Conservation (phyloP, 805 yeast genomes). For the Saccharomycodes ludwigii region DNA sequence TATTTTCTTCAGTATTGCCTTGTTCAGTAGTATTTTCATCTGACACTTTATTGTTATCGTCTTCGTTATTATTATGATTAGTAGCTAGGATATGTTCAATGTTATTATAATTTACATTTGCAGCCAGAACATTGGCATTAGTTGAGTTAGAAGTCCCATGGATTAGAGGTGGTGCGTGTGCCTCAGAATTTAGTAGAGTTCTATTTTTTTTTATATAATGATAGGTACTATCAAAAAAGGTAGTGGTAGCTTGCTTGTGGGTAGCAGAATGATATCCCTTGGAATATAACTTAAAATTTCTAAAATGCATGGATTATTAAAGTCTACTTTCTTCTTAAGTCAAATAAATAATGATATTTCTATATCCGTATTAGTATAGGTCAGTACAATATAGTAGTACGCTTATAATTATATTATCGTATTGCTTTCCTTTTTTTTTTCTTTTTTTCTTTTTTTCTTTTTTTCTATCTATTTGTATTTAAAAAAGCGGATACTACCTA, state of each 20-base stretch:
- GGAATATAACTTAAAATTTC: constrained; percentile 26
- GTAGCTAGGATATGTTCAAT: constrained; percentile 16
- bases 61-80: background rate
- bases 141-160: too few species aligned
- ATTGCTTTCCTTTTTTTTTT: too few species aligned
- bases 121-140: constrained; percentile 24
- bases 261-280: constrained; percentile 26
- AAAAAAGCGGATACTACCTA: too few species aligned
- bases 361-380: too few species aligned
- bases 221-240: constrained; percentile 30
- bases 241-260: constrained; percentile 20
- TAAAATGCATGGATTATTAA: constrained; percentile 23
- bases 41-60: constrained; percentile 2
- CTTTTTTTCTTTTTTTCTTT: too few species aligned
- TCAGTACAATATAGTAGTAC: too few species aligned
- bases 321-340: background rate
- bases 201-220: constrained; percentile 27
- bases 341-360: background rate
- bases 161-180: constrained; percentile 12
- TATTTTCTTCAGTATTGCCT: too few species aligned
- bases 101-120: constrained; percentile 20
- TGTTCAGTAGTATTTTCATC: background rate
- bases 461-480: background rate
- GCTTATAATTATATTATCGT: background rate
- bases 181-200: constrained; percentile 19